Evolutionary conservation across 1,284 basidiomycete species (phyloP).

Genomic region (Cutaneotrichosporon sp.): DNA sequence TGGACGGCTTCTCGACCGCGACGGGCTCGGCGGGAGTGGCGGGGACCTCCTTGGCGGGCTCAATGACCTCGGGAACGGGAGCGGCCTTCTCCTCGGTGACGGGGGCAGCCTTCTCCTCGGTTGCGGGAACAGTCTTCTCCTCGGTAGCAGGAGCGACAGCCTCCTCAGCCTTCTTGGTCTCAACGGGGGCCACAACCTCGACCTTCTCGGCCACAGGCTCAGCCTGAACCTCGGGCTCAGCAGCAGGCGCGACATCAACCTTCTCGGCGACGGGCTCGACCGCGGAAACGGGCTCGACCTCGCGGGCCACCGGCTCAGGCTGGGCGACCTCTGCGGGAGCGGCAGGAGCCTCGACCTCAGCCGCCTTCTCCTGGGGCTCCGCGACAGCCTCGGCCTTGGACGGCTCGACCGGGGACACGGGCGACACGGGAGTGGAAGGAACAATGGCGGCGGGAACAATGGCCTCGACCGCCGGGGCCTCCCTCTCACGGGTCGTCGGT

Average conservation of each 20-base stretch:
- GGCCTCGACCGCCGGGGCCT: background rate
- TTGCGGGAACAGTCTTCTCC: background rate
- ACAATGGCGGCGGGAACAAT: background rate
- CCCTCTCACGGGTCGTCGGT: background rate
- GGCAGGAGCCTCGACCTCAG: background rate
- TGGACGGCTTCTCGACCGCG: background rate
- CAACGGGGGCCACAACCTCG: background rate
- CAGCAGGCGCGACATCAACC: background rate
- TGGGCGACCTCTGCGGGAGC: no score
- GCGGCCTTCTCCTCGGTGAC: background rate
- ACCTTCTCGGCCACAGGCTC: background rate
- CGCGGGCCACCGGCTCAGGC: background rate
- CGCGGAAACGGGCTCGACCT: background rate
- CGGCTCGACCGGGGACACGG: background rate
- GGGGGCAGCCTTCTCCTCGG: background rate
- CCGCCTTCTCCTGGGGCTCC: background rate
- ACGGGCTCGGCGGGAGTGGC: background rate
- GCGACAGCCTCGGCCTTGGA: background rate
- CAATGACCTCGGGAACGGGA: background rate
- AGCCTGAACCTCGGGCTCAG: background rate
- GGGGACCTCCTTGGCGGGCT: background rate
- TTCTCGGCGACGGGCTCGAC: background rate
- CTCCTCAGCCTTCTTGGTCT: background rate
- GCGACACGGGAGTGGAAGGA: background rate
- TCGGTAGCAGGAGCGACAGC: background rate